These are phyloP conservation scores for Clarireedia hainanense DNA, from an alignment of 2,329 filamentous ascomycete species.

Conservation along the genomic window DNA sequence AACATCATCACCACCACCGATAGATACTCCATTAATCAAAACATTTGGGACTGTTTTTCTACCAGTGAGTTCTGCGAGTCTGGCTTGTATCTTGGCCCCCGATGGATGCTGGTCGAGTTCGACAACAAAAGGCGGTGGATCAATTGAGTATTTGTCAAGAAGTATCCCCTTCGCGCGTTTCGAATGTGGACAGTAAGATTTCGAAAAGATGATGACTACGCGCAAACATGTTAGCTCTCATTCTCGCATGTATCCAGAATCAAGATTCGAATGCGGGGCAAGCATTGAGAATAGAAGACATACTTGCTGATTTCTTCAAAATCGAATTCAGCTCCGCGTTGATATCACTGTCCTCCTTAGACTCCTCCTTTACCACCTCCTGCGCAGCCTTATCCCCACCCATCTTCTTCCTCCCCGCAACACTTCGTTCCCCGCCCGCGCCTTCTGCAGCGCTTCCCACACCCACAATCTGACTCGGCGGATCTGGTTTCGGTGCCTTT, in stretches of 20 bases:
- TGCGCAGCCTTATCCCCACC: constrained; percentile 23
- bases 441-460: constrained; percentile 28
- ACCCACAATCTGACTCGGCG: constrained; percentile 47
- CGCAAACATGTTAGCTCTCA: constrained; percentile 2
- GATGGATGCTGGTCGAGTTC: constrained; percentile 80
- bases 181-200: constrained; percentile 84
- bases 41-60: constrained; percentile 87
- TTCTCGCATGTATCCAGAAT: not conserved
- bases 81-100: constrained; percentile 63
- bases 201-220: constrained; percentile 89
- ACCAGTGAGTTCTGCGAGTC: constrained; percentile 65
- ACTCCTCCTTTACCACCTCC: constrained; percentile 27
- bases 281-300: constrained; percentile 22
- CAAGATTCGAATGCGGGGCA: not conserved
- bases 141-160: constrained; percentile 75
- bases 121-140: constrained; percentile 76
- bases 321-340: constrained; percentile 69
- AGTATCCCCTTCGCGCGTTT: constrained; percentile 79
- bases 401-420: constrained; percentile 45
- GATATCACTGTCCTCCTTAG: constrained; percentile 50
- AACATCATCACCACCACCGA: constrained; percentile 86
- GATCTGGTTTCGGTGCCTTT: constrained; percentile 54
- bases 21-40: constrained; percentile 77
- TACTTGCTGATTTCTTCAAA: constrained; percentile 77
- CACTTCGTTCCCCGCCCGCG: constrained; percentile 29